Base-by-base conservation (phyloP, 495 filamentous ascomycete species). In the Penicillium mononematosum region DNA sequence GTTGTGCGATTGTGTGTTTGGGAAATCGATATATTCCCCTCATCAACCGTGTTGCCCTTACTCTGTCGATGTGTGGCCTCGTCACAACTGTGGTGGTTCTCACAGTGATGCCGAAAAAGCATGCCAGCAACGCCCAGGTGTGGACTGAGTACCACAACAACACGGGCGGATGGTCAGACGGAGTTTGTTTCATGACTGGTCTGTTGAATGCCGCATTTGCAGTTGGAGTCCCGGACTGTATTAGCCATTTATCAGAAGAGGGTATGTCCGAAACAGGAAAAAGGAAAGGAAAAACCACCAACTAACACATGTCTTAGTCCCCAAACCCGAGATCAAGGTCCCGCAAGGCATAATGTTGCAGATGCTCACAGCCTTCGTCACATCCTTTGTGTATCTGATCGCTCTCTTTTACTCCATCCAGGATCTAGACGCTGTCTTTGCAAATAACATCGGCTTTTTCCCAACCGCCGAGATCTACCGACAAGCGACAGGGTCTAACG, bases 161-260 rank as follows among this genome's bases (percentile, higher is more conserved):
- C 31, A 87, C 85, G 0, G 87, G 87, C 0, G 90, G 84, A 66
- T 76, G 74, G 54, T 81, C 76, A 29, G 77, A 83, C 53, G 88
- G 87, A 0, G 76, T 92, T 10, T 88, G 83, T 16, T 92, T 92
- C 61, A 68, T 90, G 38, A 75, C 84, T 5, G 88, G 89, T 2
- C 81, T 91, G 38, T 73, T 92, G 45, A 92, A 92, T 62, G 89
- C 87, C 10, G 88, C 89, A 4, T 92, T 87, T 63, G 83, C 88
- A 3, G 82, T 92, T 24, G 89, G 89, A 2, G 89, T 87, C 0
- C 88, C 88, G 0, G 88, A 88, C 68, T 75, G 80, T 27, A 78
- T 88, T 48, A 84, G 84, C 5, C 89, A 92, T 66, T 77, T 92
- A 49, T 84, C 88, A 1, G 89, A 92, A 68, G 89, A 92, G 70